These are phyloP conservation scores for Tulasnella sp. DNA, from an alignment of 768 basidiomycete species.

Conservation along the genomic window DNA sequence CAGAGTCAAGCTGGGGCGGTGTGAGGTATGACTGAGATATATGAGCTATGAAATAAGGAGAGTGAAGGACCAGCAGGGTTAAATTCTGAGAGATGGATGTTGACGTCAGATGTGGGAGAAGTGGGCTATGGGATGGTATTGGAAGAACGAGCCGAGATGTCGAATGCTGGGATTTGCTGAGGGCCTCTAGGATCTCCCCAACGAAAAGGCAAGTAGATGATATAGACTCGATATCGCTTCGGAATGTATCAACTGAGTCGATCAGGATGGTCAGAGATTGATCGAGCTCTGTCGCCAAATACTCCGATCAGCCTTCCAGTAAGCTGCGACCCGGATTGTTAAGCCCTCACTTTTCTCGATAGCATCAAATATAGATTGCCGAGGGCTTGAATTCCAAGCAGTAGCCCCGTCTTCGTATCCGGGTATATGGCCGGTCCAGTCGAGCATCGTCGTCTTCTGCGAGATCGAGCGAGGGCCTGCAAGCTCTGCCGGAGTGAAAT, in stretches of 20 bases:
- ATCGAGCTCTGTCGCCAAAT: conserved; percentile 36
- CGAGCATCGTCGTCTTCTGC: not conserved
- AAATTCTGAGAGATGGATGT: conserved; percentile 64
- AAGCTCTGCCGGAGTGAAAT: not conserved
- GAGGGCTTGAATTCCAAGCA: not conserved
- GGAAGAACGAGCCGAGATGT: conserved; percentile 63
- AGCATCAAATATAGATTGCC: not conserved
- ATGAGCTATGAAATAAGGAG: conserved; percentile 51
- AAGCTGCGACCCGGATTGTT: not conserved
- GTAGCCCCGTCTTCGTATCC: not conserved
- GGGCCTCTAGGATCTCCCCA: conserved; percentile 40
- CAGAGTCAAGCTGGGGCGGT: not conserved
- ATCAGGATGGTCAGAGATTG: conserved; percentile 59
- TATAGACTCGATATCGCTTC: conserved; percentile 54
- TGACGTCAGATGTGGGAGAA: conserved; percentile 56
- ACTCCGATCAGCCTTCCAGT: not conserved
- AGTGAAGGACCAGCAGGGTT: conserved; percentile 63
- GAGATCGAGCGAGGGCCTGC: not conserved
- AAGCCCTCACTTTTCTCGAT: conserved; percentile 4
- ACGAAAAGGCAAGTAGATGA: conserved; percentile 55
- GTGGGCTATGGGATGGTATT: conserved; percentile 46
- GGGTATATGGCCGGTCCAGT: conserved; percentile 23
- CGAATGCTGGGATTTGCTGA: conserved; percentile 40
- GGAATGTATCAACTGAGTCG: conserved; percentile 68
- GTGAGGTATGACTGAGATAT: conserved; percentile 7